Evolutionary conservation across 2,329 filamentous ascomycete species (phyloP), one percentile per base, ranked within the genome.

Genomic region (Fusarium tjaetaba): DNA sequence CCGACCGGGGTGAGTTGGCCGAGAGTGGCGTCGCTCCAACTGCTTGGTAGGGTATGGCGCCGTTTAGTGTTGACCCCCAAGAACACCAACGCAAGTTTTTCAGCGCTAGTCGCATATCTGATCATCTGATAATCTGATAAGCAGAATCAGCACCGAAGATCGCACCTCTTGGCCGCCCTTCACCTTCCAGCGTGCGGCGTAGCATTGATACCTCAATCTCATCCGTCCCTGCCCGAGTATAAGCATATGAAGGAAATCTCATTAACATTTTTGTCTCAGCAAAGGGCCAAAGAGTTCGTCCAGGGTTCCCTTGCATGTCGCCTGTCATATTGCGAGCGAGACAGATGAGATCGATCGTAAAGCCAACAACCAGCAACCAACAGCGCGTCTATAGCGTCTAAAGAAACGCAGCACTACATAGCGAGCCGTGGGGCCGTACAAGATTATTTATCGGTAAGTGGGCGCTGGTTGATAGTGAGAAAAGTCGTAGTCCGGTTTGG

Each of bases 91-190:
- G 42, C 56, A 62, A 46, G 34, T 56, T 68, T 61, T 59, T 61
- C 32, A 48, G 34, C 56, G 45, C 66, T 62, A 69, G 56, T 52
- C 32, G 48, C 48, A 55, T 53, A 62, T 62, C 63, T 62, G 58
- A 51, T 62, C 43, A 68, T 69, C 66, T 69, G 63, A 68, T 68
- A 53, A 68, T 67, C 65, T 68, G 66, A 69, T 68, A 68, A 68
- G 59, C 32, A 67, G 22, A 18, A 56, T 46, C 55, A 55, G 28
- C 43, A 58, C 41, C 14, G 28, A 41, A 61, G 62, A 67, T 61
- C 48, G 57, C 34, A 38, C 53, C 16, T 26, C 45, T 56, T 36
- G n/a, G 30, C 55, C 57, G 30, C 42, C 36, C 56, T 38, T 39
- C 30, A 39, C 41, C 20, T 49, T 26, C 15, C 41, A 36, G 26